Evolutionary conservation across 163 green algal species (phyloP).

Genomic region (Coccomyxa subellipsoidea): DNA sequence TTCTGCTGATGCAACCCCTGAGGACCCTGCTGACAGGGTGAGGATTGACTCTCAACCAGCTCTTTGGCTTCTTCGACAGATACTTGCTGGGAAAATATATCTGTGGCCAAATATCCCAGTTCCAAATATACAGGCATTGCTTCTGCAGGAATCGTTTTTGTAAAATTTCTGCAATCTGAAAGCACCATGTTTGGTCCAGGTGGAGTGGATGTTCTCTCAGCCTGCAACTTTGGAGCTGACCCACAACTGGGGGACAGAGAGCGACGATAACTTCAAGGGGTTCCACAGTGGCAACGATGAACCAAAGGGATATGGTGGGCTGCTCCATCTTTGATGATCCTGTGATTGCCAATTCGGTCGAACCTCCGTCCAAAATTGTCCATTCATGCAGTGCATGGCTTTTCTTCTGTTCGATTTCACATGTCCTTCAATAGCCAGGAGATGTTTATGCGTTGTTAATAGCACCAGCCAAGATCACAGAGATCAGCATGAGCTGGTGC

Average conservation of each 20-base stretch:
- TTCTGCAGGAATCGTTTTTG: too few species aligned
- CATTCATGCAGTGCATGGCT: background rate
- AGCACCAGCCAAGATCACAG: too few species aligned
- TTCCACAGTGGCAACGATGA: slow-evolving; percentile 85
- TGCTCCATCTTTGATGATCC: too few species aligned
- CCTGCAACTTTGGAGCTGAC: slow-evolving; percentile 76
- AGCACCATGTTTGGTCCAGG: slow-evolving; percentile 22
- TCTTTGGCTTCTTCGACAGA: too few species aligned
- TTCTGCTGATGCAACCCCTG: slow-evolving; percentile 53
- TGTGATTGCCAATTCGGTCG: background rate
- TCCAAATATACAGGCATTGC: too few species aligned
- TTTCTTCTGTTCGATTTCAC: too few species aligned
- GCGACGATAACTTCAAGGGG: slow-evolving; percentile 63
- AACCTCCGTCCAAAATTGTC: background rate
- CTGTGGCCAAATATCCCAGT: too few species aligned
- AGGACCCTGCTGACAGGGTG: slow-evolving; percentile 58
- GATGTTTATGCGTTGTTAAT: too few species aligned
- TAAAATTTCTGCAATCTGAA: too few species aligned
- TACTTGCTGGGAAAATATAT: too few species aligned
- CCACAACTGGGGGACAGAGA: slow-evolving; percentile 83
- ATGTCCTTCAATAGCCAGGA: too few species aligned
- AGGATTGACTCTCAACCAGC: too few species aligned
- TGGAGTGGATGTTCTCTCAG: slow-evolving; percentile 68
- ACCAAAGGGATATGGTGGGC: slow-evolving; percentile 72
- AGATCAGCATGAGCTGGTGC: background rate